phyloP scores from a whole-genome alignment of 139 green algal genomes.

The Tetraselmis chui region DNA sequence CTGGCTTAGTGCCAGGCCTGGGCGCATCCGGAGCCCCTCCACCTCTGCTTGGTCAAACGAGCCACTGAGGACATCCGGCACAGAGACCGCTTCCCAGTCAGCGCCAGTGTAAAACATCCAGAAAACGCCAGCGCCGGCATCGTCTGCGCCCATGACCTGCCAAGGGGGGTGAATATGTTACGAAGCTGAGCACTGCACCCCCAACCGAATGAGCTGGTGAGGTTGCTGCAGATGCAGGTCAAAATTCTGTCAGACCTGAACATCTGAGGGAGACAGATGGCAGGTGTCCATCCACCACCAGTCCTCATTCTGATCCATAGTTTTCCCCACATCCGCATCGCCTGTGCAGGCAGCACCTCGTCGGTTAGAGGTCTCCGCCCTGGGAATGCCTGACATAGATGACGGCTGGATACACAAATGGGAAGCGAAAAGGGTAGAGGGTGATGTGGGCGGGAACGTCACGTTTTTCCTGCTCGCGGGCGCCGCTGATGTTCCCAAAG shows the following conservation, averaged over 20 bases:
- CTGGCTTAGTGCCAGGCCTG: conserved; percentile 82
- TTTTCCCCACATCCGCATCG: conserved; percentile 49
- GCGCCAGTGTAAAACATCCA: conserved; percentile 94
- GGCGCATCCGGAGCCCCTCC: conserved; percentile 62
- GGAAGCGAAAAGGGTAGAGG: no score
- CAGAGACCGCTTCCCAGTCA: conserved; percentile 48
- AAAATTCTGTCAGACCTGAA: conserved; percentile 56
- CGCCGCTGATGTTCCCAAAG: conserved; percentile 33
- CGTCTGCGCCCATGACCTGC: conserved; percentile 52
- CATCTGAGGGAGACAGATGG: conserved; percentile 73
- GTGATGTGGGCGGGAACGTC: no score
- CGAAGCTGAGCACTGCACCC: background rate
- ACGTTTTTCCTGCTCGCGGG: background rate
- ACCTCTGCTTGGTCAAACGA: background rate
- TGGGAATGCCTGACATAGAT: background rate
- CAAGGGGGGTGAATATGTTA: background rate
- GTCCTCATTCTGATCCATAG: conserved; percentile 63
- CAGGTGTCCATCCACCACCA: conserved; percentile 92
- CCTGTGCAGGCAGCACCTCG: background rate
- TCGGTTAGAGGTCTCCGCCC: background rate
- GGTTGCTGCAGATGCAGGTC: background rate
- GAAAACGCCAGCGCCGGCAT: conserved; percentile 73
- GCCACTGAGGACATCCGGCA: conserved; percentile 29
- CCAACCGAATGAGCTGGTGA: background rate
- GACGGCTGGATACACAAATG: background rate